phyloP scores from a whole-genome alignment of 192 early-diverging fungal species.

The Coemansia sp. region DNA sequence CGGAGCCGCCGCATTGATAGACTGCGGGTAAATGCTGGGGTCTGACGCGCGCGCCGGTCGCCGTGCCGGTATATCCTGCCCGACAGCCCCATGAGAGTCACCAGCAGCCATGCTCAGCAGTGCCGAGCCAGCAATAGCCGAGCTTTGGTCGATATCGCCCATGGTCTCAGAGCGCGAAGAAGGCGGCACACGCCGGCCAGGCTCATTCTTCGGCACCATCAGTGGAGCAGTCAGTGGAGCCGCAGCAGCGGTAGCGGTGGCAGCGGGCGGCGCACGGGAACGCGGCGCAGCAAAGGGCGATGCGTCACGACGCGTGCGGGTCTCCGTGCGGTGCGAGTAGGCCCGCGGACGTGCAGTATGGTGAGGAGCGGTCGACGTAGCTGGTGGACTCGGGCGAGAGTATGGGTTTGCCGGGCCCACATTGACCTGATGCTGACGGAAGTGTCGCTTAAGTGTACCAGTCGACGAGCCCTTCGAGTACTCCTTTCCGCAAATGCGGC shows the following conservation, averaged over 20 bases:
- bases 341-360: slow-evolving; percentile 38
- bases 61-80: slow-evolving; percentile 10
- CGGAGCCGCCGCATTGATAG: slow-evolving; percentile 9
- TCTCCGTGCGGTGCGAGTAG: slow-evolving; percentile 49
- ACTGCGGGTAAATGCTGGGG: slow-evolving; percentile 40
- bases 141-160: slow-evolving; percentile 42
- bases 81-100: slow-evolving; percentile 28
- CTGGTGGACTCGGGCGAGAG: slow-evolving; percentile 31
- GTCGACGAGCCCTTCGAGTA: slow-evolving; percentile 55
- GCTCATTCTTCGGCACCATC: slow-evolving; percentile 4
- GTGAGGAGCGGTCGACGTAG: not conserved
- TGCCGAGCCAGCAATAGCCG: slow-evolving; percentile 50
- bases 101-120: slow-evolving; percentile 55
- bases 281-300: slow-evolving; percentile 37
- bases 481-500: slow-evolving; percentile 51
- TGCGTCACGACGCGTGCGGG: slow-evolving; percentile 27
- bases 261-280: not conserved
- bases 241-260: not conserved
- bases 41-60: slow-evolving; percentile 42
- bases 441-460: slow-evolving; percentile 55
- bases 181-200: not conserved
- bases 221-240: slow-evolving; percentile 4
- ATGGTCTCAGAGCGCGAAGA: slow-evolving; percentile 8
- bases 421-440: slow-evolving; percentile 50
- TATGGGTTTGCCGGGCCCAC: slow-evolving; percentile 20